Evolutionary conservation across 192 early-diverging fungal genomes (phyloP), one percentile per base, ranked within the genome.

Genomic region (Coemansia sp.): DNA sequence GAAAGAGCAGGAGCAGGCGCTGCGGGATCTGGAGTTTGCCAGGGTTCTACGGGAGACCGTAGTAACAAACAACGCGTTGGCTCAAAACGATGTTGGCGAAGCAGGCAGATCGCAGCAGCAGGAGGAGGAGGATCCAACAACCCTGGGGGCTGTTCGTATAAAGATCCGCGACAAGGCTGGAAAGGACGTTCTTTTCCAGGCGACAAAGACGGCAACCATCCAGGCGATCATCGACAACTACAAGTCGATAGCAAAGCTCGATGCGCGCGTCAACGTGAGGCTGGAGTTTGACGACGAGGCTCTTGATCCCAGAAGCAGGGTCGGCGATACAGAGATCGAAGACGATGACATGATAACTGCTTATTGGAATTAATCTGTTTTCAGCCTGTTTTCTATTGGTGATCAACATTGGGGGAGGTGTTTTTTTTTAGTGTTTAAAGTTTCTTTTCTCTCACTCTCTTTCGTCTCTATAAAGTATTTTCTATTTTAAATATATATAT

Each of bases 311-410:
- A 57, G 22, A 29, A 55, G 23, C 32, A 70, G 72, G 0, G 67
- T 87, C 17, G 82, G 74, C 32, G 74, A 84, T 19, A 85, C 85
- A 1, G 86, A 87, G 13, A 71, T 87, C 22, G 84, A 87, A 38
- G 84, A 85, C 54, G 86, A 84, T 58, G 86, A 87, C 55, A 87
- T 87, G 86, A 63, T 87, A 6, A 63, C 74, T 6, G 85, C 74
- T 6, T 66, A 62, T 13, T 81, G 64, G 34, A 64, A 36, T 23
- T 85, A 42, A 63, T 53, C 13, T 50, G 3, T 17, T 45, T 17
- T 45, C 4, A 29, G 3, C 29, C 29, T 29, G 1, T 29, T 29
- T 29, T 29, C 29, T 29, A 29, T 29, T 29, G 29, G 29, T 29
- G 29, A 29, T 29, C 29, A 40, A 40, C 11, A 40, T 10, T 40